Percentiles rank a stretch among this genome's conserved stretches.
Evolutionary conservation across 441 rosid species (phyloP).

Genomic region (Euphorbia neoarborescens): DNA sequence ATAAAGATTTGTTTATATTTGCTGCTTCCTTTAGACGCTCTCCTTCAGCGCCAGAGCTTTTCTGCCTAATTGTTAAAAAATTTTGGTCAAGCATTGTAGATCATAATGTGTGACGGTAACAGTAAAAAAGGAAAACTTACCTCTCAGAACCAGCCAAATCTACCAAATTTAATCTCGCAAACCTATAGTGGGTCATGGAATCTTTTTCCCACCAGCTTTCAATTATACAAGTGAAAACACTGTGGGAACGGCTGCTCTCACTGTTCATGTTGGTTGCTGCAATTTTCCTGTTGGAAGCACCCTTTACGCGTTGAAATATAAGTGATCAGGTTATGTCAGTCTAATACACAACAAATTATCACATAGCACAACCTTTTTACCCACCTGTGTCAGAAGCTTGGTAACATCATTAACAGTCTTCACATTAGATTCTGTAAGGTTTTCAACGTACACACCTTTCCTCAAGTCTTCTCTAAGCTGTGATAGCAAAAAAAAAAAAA

Average conservation of each 20-base stretch:
- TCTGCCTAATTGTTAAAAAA: slow-evolving; percentile 51
- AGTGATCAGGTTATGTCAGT: slow-evolving; percentile 12
- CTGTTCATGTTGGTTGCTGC: slow-evolving; percentile 91
- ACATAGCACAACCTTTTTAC: slow-evolving; percentile 14
- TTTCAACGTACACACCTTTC: slow-evolving; percentile 85
- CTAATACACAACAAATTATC: slow-evolving; percentile 7
- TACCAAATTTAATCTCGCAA: slow-evolving; percentile 87
- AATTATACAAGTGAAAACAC: slow-evolving; percentile 86
- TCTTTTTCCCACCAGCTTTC: slow-evolving; percentile 91
- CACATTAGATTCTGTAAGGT: slow-evolving; percentile 65
- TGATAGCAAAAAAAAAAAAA: slow-evolving; percentile 22
- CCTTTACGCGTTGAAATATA: slow-evolving; percentile 37
- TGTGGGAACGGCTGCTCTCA: slow-evolving; percentile 95
- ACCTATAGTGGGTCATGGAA: slow-evolving; percentile 72
- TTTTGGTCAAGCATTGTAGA: slow-evolving; percentile 13
- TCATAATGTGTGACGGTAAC: slow-evolving; percentile 2
- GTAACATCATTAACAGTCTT: slow-evolving; percentile 59
- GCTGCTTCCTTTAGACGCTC: slow-evolving; percentile 97
- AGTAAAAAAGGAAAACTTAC: slow-evolving; percentile 29
- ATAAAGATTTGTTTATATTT: slow-evolving; percentile 84
- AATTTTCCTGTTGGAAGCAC: slow-evolving; percentile 78
- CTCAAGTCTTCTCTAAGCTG: slow-evolving; percentile 91
- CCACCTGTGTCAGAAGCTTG: slow-evolving; percentile 67
- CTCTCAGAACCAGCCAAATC: slow-evolving; percentile 98
- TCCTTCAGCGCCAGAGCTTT: slow-evolving; percentile 96